Percentiles rank a stretch among this genome's conserved stretches.
phyloP scores from a whole-genome alignment of 2,329 filamentous ascomycete genomes.

The Gaeumannomyces tritici region DNA sequence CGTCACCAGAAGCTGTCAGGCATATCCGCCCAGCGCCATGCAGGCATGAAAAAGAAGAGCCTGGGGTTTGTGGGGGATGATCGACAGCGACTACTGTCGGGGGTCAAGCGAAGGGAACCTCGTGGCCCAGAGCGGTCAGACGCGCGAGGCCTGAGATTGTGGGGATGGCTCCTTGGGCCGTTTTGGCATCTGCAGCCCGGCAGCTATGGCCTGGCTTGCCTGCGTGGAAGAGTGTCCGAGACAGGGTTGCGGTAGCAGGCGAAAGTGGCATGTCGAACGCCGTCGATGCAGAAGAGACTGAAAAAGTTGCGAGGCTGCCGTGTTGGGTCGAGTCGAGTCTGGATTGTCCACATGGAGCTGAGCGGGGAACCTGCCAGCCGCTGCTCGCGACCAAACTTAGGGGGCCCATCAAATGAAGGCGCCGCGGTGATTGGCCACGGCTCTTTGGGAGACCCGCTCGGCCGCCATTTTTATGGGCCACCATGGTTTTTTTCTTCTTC shows the following conservation, averaged over 20 bases:
- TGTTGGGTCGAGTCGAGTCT: neutral
- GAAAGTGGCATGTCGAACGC: neutral
- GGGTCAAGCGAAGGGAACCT: neutral
- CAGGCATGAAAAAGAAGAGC: neutral
- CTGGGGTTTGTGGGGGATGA: neutral
- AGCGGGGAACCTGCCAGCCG: neutral
- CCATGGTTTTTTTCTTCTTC: neutral
- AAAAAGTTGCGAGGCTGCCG: neutral
- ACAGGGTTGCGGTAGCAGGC: no score
- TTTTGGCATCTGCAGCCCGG: neutral
- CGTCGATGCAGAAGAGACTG: neutral
- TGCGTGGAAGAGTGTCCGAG: neutral
- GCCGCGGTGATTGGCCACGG: neutral
- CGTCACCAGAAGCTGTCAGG: no score
- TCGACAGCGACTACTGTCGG: neutral
- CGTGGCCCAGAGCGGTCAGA: neutral
- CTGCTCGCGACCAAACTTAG: neutral
- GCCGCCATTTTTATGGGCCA: neutral
- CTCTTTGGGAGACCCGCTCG: neutral
- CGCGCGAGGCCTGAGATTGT: no score
- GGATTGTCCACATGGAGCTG: neutral
- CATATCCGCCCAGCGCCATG: no score
- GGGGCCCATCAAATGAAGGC: no score
- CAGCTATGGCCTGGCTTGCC: neutral
- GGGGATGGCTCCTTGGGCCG: neutral